phyloP scores from a whole-genome alignment of 345 rosid genomes.

The Brassica juncea region DNA sequence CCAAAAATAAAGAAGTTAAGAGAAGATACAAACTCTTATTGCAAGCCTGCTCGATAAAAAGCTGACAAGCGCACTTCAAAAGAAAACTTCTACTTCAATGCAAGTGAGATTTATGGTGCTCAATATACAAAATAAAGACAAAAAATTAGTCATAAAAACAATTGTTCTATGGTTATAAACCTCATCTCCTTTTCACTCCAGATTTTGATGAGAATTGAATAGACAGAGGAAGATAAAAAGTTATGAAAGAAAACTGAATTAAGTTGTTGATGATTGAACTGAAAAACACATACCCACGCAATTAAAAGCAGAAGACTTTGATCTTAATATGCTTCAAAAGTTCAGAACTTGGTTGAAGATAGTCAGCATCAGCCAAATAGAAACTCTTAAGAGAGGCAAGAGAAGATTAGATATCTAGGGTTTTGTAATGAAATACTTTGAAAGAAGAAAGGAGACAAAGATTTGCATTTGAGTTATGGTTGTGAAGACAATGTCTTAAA shows the following conservation, averaged over 20 bases:
- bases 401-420: slow-evolving; percentile 15
- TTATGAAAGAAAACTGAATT: slow-evolving; percentile 17
- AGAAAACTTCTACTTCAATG: slow-evolving; percentile 34
- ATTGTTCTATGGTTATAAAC: neutral
- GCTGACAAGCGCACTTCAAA: slow-evolving; percentile 43
- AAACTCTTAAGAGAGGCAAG: slow-evolving; percentile 16
- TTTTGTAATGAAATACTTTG: slow-evolving; percentile 23
- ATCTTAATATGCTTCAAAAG: slow-evolving; percentile 31
- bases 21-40: slow-evolving; percentile 11
- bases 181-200: neutral
- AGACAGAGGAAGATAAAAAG: neutral
- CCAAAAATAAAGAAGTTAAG: slow-evolving; percentile 5
- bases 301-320: slow-evolving; percentile 2
- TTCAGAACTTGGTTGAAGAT: slow-evolving; percentile 11
- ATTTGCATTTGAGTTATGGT: slow-evolving; percentile 49
- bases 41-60: slow-evolving; percentile 40
- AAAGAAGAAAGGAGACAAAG: slow-evolving; percentile 38
- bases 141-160: slow-evolving; percentile 14
- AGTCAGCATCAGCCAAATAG: slow-evolving; percentile 23
- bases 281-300: slow-evolving; percentile 32
- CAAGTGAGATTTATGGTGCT: slow-evolving; percentile 21
- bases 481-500: slow-evolving; percentile 53
- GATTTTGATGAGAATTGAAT: neutral
- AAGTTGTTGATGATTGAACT: slow-evolving; percentile 8
- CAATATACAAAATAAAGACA: neutral